phyloP scores from a whole-genome alignment of 352 stramenopile species.

The Aphanomyces cochlioides region DNA sequence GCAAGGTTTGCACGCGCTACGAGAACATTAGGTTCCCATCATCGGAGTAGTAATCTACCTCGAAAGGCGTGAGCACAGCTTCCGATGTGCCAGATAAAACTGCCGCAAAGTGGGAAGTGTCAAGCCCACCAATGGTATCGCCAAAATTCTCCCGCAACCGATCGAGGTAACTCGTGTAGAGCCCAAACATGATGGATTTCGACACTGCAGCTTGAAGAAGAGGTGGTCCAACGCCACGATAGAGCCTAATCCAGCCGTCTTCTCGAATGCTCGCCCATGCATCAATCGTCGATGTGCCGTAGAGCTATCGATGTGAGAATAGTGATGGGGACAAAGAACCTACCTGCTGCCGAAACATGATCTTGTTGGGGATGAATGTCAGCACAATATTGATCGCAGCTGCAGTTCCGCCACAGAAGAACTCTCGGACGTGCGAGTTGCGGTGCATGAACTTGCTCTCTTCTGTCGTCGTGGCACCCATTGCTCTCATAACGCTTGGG shows the following conservation, averaged over 20 bases:
- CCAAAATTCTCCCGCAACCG: constrained; percentile 48
- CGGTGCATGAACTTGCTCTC: constrained; percentile 43
- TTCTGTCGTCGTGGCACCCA: neutral
- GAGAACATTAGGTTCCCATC: no score
- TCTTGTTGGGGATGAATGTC: constrained; percentile 85
- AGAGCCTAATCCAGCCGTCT: constrained; percentile 64
- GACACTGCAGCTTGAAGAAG: constrained; percentile 80
- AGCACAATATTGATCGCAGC: constrained; percentile 85
- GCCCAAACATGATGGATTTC: constrained; percentile 88
- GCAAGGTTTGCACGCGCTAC: constrained; percentile 74
- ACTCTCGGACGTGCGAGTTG: constrained; percentile 74
- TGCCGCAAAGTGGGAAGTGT: constrained; percentile 42
- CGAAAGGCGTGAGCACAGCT: constrained; percentile 78
- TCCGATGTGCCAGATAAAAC: constrained; percentile 76
- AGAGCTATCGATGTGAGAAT: constrained; percentile 46
- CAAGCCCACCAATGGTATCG: constrained; percentile 39
- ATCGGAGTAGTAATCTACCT: constrained; percentile 40
- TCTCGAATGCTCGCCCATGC: constrained; percentile 65
- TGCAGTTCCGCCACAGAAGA: constrained; percentile 70
- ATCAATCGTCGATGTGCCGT: constrained; percentile 62
- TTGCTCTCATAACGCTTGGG: neutral
- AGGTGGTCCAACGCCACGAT: constrained; percentile 79
- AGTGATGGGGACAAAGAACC: constrained; percentile 19
- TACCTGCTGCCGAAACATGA: constrained; percentile 90
- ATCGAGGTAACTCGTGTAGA: constrained; percentile 85